A percentile compares a stretch with the other conserved stretches of the same genome.
These are phyloP conservation scores for Lasiodiplodia gonubiensis DNA, from an alignment of 2,329 filamentous ascomycete genomes.

Conservation along the genomic window DNA sequence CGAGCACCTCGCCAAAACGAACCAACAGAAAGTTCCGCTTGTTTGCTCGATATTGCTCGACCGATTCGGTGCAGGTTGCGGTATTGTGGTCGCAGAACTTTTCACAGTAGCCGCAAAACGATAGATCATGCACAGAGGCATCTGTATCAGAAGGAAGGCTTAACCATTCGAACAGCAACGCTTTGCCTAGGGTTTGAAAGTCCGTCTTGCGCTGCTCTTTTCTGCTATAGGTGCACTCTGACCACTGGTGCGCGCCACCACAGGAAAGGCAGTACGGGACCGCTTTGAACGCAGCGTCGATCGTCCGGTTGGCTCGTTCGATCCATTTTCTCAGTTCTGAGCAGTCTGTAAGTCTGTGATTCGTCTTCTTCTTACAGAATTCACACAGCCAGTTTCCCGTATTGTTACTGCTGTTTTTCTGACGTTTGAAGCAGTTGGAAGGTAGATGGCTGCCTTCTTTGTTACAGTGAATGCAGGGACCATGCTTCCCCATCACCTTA, in stretches of 20 bases:
- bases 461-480: background rate
- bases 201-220: background rate
- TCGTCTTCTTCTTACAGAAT: background rate
- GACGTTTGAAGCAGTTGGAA: background rate
- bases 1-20: background rate
- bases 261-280: constrained; percentile 8
- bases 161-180: background rate
- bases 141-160: background rate
- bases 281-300: background rate
- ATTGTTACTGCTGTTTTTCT: background rate
- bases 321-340: background rate
- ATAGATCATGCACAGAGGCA: background rate
- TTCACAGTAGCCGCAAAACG: constrained; percentile 16
- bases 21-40: background rate
- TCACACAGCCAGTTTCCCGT: background rate
- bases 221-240: background rate
- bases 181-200: background rate
- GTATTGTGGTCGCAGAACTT: background rate
- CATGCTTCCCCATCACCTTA: background rate
- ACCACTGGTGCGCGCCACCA: background rate
- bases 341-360: background rate
- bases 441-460: background rate
- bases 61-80: background rate
- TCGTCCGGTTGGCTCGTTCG: no score
- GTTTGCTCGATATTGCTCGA: background rate